These are phyloP conservation scores for Hymenoscyphus infarciens DNA, from an alignment of 2,329 filamentous ascomycete species.

Conservation along the genomic window DNA sequence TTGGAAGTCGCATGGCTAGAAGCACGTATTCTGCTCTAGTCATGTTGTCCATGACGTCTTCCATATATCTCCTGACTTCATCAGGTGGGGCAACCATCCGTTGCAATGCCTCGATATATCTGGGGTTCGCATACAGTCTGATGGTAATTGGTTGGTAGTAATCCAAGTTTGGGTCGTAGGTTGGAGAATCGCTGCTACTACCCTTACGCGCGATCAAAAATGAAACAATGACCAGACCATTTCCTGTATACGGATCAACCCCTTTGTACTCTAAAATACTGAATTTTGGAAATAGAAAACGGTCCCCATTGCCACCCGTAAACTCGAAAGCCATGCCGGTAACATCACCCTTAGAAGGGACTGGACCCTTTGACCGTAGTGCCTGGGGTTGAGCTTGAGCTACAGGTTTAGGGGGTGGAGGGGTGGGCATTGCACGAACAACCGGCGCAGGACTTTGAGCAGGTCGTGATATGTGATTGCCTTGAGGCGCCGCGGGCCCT, in stretches of 20 bases:
- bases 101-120: slow-evolving; percentile 57
- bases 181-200: slow-evolving; percentile 57
- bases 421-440: slow-evolving; percentile 21
- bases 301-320: slow-evolving; percentile 62
- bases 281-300: slow-evolving; percentile 75
- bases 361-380: slow-evolving; percentile 57
- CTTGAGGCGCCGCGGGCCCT: slow-evolving; percentile 13
- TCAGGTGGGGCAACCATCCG: slow-evolving; percentile 60
- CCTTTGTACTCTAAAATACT: slow-evolving; percentile 69
- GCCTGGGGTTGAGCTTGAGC: slow-evolving; percentile 46
- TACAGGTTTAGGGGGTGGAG: slow-evolving; percentile 25
- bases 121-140: slow-evolving; percentile 51
- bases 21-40: slow-evolving; percentile 65
- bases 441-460: background rate
- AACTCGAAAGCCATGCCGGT: slow-evolving; percentile 70
- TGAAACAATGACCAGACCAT: slow-evolving; percentile 63
- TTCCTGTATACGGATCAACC: slow-evolving; percentile 48
- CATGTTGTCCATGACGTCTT: slow-evolving; percentile 66
- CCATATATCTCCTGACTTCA: slow-evolving; percentile 64
- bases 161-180: slow-evolving; percentile 60
- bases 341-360: slow-evolving; percentile 55
- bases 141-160: slow-evolving; percentile 75
- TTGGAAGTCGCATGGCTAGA: slow-evolving; percentile 63
- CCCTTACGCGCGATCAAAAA: slow-evolving; percentile 75
- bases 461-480: slow-evolving; percentile 15